Evolutionary conservation across 1,284 basidiomycete species (phyloP).

Genomic region (Pseudomicrostroma phylloplanum): DNA sequence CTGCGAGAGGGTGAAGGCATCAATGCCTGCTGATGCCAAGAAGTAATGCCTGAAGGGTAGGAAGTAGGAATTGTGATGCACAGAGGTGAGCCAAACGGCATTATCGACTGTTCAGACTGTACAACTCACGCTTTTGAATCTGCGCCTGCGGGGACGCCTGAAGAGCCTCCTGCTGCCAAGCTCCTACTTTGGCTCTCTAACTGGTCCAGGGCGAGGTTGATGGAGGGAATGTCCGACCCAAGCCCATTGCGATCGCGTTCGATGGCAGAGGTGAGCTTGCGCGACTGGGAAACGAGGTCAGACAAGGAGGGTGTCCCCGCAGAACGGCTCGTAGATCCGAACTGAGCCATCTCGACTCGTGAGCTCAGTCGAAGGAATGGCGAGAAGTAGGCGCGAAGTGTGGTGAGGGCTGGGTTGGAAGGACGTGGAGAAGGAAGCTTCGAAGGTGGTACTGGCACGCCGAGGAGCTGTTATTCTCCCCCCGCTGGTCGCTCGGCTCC

Average conservation of each 20-base stretch:
- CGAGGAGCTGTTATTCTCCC: too few relatives aligned
- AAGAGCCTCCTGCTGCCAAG: constrained; percentile 23
- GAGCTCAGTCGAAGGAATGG: neutral
- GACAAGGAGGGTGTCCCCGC: constrained; percentile 18
- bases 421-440: too few relatives aligned
- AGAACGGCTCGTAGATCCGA: neutral
- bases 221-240: constrained; percentile 64
- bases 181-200: constrained; percentile 69
- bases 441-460: too few relatives aligned
- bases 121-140: neutral
- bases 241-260: neutral
- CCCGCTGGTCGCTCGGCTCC: too few relatives aligned
- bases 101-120: neutral
- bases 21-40: constrained; percentile 80
- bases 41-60: constrained; percentile 53
- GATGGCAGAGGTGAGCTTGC: constrained; percentile 29
- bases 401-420: too few relatives aligned
- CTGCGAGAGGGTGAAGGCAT: constrained; percentile 70
- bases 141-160: constrained; percentile 19
- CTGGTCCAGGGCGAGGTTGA: constrained; percentile 81
- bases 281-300: constrained; percentile 46
- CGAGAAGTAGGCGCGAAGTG: too few relatives aligned
- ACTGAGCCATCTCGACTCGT: neutral
- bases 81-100: neutral
- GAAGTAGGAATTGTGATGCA: neutral